Evolutionary conservation across 805 yeast species (phyloP).

Genomic region (Hyphopichia homilentoma): DNA sequence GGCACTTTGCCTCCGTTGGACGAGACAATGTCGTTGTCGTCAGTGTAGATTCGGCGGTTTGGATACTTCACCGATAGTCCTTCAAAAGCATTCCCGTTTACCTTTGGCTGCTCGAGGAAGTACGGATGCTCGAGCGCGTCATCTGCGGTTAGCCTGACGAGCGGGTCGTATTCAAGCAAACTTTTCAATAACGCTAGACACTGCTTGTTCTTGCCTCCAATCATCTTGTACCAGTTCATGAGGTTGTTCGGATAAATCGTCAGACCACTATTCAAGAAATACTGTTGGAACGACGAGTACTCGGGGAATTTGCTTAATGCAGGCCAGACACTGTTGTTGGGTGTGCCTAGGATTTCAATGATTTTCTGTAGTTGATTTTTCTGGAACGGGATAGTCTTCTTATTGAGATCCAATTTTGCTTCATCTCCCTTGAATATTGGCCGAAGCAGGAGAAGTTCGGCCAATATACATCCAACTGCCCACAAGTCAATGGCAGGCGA

Average conservation of each 20-base stretch:
- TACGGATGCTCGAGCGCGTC: conserved; percentile 74
- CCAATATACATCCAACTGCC: conserved; percentile 95
- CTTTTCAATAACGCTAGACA: conserved; percentile 64
- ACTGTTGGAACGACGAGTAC: conserved; percentile 48
- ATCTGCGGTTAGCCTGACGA: conserved; percentile 70
- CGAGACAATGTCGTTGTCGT: conserved; percentile 71
- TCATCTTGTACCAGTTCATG: conserved; percentile 79
- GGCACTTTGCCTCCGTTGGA: conserved; percentile 6
- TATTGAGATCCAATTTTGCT: conserved; percentile 79
- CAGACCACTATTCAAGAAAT: conserved; percentile 33
- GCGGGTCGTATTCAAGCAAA: conserved; percentile 80
- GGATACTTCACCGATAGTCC: conserved; percentile 76
- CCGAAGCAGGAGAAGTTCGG: conserved; percentile 80
- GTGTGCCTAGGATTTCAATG: conserved; percentile 90
- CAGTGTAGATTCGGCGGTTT: conserved; percentile 77
- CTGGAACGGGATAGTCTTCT: conserved; percentile 91
- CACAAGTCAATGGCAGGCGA: conserved; percentile 90
- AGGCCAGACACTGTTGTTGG: conserved; percentile 77
- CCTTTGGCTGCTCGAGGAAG: conserved; percentile 68
- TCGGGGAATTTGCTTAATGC: conserved; percentile 80
- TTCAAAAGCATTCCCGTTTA: conserved; percentile 75
- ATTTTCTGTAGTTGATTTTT: conserved; percentile 88
- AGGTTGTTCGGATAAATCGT: conserved; percentile 65
- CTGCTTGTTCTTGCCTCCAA: conserved; percentile 68
- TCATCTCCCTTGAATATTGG: conserved; percentile 98